A percentile compares a stretch with the other conserved stretches of the same genome.
Evolutionary conservation across 371 early-diverging fungal species (phyloP).

Genomic region (Choanephora cucurbitarum): DNA sequence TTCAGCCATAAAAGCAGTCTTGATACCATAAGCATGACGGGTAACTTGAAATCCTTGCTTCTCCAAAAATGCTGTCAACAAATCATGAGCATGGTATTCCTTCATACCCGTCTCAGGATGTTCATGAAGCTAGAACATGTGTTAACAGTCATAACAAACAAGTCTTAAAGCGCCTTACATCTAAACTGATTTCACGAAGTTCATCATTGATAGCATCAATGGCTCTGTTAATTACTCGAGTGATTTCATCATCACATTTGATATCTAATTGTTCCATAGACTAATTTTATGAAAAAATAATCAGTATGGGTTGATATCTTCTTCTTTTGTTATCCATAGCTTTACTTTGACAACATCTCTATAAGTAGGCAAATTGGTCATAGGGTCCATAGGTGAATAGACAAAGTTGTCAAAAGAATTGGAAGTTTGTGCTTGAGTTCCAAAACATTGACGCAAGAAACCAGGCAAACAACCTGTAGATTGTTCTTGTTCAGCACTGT

Average conservation of each 20-base stretch:
- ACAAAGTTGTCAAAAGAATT: constrained; percentile 18
- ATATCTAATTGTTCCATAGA: constrained; percentile 23
- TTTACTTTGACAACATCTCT: constrained; percentile 26
- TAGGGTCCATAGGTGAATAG: constrained; percentile 13
- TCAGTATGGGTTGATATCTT: not conserved
- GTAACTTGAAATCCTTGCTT: constrained; percentile 58
- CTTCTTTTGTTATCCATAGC: no score
- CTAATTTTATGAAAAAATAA: constrained; percentile 6
- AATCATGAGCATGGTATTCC: constrained; percentile 57
- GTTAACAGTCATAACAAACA: not conserved
- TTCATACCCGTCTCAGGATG: constrained; percentile 62
- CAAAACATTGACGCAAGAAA: constrained; percentile 3
- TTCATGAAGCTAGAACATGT: constrained; percentile 52
- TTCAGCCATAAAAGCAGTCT: constrained; percentile 67
- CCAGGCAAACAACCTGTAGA: constrained; percentile 15
- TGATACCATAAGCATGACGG: constrained; percentile 54
- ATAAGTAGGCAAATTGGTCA: constrained; percentile 25
- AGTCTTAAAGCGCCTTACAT: constrained; percentile 30
- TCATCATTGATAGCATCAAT: constrained; percentile 47
- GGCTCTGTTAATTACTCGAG: constrained; percentile 30
- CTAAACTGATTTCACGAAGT: constrained; percentile 57
- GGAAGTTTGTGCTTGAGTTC: not conserved
- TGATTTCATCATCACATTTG: constrained; percentile 25
- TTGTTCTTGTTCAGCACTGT: not conserved
- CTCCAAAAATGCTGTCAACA: constrained; percentile 59